These are phyloP conservation scores for Globisporangium orthogonon DNA, from an alignment of 352 stramenopile genomes.

Conservation along the genomic window DNA sequence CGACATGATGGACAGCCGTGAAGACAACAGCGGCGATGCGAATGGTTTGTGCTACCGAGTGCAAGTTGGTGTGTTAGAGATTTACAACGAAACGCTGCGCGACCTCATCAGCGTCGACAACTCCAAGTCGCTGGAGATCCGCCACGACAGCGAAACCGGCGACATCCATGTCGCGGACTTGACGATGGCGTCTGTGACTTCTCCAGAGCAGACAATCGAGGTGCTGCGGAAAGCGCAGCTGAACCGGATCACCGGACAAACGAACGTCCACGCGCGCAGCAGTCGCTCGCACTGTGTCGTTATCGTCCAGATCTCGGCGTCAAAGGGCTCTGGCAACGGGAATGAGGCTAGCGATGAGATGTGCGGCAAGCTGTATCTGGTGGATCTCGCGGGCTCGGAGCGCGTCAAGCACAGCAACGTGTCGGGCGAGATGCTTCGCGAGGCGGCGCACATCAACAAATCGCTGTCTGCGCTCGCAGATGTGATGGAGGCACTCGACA, in stretches of 20 bases:
- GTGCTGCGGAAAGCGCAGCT: slow-evolving; percentile 57
- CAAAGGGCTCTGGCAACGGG: slow-evolving; percentile 18
- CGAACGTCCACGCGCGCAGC: slow-evolving; percentile 86
- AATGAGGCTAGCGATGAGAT: slow-evolving; percentile 38
- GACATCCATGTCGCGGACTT: slow-evolving; percentile 74
- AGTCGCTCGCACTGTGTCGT: slow-evolving; percentile 92
- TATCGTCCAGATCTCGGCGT: slow-evolving; percentile 86
- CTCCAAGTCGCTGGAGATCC: slow-evolving; percentile 62
- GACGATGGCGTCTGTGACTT: slow-evolving; percentile 61
- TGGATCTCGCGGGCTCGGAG: slow-evolving; percentile 91
- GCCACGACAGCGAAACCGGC: slow-evolving; percentile 51
- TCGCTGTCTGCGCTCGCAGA: slow-evolving; percentile 91
- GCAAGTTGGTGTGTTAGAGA: slow-evolving; percentile 94
- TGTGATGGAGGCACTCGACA: slow-evolving; percentile 89
- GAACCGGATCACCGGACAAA: slow-evolving; percentile 81
- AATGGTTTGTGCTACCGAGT: slow-evolving; percentile 44
- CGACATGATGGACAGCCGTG: slow-evolving; percentile 3
- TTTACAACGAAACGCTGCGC: slow-evolving; percentile 92
- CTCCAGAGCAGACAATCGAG: slow-evolving; percentile 59
- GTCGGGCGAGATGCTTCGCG: slow-evolving; percentile 71
- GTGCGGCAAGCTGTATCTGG: slow-evolving; percentile 88
- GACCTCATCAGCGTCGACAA: slow-evolving; percentile 84
- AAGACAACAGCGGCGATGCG: background rate
- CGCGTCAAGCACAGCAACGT: slow-evolving; percentile 89
- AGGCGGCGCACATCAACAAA: slow-evolving; percentile 85